Conservation (phyloP, 768 basidiomycete species). For the Favolaschia claudopus region DNA sequence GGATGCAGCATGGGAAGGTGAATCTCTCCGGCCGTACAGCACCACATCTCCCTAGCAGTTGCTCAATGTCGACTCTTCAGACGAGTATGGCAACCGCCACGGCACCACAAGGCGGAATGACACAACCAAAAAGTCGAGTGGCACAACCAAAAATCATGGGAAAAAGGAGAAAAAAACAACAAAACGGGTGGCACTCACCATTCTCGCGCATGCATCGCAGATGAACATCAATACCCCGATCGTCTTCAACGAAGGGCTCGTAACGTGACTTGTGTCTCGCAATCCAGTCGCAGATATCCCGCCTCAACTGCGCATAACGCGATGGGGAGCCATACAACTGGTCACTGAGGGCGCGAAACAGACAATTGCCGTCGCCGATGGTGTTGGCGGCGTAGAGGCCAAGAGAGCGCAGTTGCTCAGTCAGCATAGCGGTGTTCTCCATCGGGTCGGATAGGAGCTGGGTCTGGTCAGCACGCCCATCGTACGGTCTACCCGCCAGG, state of each 20-base stretch:
- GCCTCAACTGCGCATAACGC: conserved; percentile 70
- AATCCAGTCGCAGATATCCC: conserved; percentile 87
- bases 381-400: conserved; percentile 90
- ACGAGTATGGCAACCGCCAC: too few relatives aligned
- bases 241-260: conserved; percentile 87
- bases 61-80: too few relatives aligned
- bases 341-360: conserved; percentile 90
- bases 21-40: too few relatives aligned
- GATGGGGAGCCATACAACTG: conserved; percentile 83
- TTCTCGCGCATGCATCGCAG: conserved; percentile 80
- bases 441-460: conserved; percentile 64
- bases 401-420: conserved; percentile 74
- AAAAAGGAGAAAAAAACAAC: neutral
- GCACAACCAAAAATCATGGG: neutral
- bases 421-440: conserved; percentile 71
- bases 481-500: conserved; percentile 31
- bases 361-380: conserved; percentile 91
- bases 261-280: conserved; percentile 73
- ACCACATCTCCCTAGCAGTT: too few relatives aligned
- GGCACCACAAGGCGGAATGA: too few relatives aligned
- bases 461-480: conserved; percentile 23
- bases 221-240: conserved; percentile 78
- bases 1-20: too few relatives aligned
- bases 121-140: too few relatives aligned
- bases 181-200: conserved; percentile 50